Percentiles rank a stretch among this genome's conserved stretches.
These are phyloP conservation scores for Clathrospora elynae DNA, from an alignment of 2,329 filamentous ascomycete species.

Conservation along the genomic window DNA sequence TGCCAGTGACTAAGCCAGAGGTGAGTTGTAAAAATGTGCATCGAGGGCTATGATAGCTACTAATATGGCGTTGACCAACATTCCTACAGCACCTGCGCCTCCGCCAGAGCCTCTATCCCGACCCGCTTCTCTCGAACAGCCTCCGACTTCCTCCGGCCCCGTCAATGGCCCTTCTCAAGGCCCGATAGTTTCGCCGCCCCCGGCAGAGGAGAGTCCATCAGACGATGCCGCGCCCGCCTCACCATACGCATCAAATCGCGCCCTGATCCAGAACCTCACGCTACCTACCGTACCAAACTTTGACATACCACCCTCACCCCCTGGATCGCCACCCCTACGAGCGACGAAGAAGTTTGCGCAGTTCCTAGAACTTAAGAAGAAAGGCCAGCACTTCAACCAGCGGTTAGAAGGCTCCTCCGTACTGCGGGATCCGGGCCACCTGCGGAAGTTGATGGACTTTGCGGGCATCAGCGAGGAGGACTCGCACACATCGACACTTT, in stretches of 20 bases:
- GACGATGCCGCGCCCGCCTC: slow-evolving; percentile 53
- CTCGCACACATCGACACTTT: slow-evolving; percentile 68
- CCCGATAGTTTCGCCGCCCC: slow-evolving; percentile 30
- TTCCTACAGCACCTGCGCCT: slow-evolving; percentile 22
- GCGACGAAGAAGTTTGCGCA: slow-evolving; percentile 71
- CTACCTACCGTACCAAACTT: slow-evolving; percentile 74
- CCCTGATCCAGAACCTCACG: slow-evolving; percentile 72
- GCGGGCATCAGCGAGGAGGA: slow-evolving; percentile 61
- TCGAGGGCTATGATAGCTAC: slow-evolving; percentile 53
- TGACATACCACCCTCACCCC: slow-evolving; percentile 74
- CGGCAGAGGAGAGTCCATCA: slow-evolving; percentile 18
- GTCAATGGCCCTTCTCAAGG: slow-evolving; percentile 37
- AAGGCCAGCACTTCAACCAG: slow-evolving; percentile 78
- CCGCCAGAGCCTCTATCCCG: slow-evolving; percentile 12
- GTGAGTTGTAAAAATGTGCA: slow-evolving; percentile 44
- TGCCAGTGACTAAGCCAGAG: slow-evolving; percentile 40
- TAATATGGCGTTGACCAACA: slow-evolving; percentile 49
- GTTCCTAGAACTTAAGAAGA: slow-evolving; percentile 77
- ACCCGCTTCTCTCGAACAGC: slow-evolving; percentile 15
- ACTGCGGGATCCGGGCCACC: slow-evolving; percentile 72
- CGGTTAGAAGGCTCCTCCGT: slow-evolving; percentile 70
- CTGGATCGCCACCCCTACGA: slow-evolving; percentile 55
- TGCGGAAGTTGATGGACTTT: slow-evolving; percentile 74
- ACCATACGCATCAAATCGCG: slow-evolving; percentile 69
- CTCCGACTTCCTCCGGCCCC: slow-evolving; percentile 13